Base-by-base conservation (phyloP, 306 rosid species). In the Begonia loranthoides region DNA sequence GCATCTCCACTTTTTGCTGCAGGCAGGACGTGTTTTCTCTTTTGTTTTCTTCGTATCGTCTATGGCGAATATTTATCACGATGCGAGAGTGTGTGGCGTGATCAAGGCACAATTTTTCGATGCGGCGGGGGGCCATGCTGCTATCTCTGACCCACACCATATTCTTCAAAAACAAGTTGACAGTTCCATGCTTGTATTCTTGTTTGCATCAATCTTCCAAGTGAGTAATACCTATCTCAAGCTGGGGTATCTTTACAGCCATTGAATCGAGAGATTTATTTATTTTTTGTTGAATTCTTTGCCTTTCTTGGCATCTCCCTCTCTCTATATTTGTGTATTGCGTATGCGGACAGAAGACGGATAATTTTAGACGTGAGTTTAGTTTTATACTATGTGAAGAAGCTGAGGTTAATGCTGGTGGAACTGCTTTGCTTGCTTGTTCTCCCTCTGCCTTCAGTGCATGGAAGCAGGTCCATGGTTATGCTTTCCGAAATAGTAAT, bases 1-100 rank as follows among this genome's bases (percentile, higher is more conserved):
- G 78, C 95, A 62, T 85, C 87, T 81, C 82, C 95, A 78, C 19
- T 43, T 43, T 43, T 43, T 39, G 43, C 10, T 10, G 10, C 10
- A 10, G 6, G 45, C 10, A 9, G 1, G 45, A 41, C 10, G 45
- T 41, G 10, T 41, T 41, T 41, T 81, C 90, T 41, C 58, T 67
- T 9, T 82, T 70, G 70, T 78, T n/a, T n/a, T n/a, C n/a, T n/a
- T n/a, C n/a, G n/a, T n/a, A n/a, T n/a, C n/a, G n/a, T n/a, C n/a
- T n/a, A n/a, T n/a, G n/a, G n/a, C n/a, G n/a, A n/a, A n/a, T n/a
- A n/a, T n/a, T n/a, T n/a, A n/a, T n/a, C n/a, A n/a, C n/a, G n/a
- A n/a, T n/a, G n/a, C n/a, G n/a, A n/a, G n/a, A n/a, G n/a, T n/a
- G n/a, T n/a, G n/a, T n/a, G n/a, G n/a, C n/a, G n/a, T n/a, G n/a